A percentile compares a stretch with the other conserved stretches of the same genome.
phyloP scores from a whole-genome alignment of 2,329 filamentous ascomycete genomes.

The Xylariaceae sp. region DNA sequence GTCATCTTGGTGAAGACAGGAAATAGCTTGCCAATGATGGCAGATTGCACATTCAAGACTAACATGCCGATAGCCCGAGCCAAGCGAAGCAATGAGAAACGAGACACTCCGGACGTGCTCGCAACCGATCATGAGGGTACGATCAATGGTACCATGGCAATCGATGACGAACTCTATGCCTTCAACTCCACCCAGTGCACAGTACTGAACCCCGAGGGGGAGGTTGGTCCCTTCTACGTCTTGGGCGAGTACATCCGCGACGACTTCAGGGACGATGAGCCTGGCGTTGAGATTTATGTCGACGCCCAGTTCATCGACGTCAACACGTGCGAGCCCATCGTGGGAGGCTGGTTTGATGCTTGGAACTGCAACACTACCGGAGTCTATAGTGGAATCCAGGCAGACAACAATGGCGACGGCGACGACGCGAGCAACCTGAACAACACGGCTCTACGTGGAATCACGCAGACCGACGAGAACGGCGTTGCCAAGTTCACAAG shows the following conservation, averaged over 20 bases:
- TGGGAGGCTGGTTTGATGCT: conserved; percentile 2
- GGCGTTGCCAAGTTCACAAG: conserved; percentile 8
- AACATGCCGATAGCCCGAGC: background rate
- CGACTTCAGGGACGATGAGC: conserved; percentile 5
- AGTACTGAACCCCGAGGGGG: conserved; percentile 4
- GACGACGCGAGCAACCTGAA: conserved; percentile 5
- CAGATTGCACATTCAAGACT: background rate
- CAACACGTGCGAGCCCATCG: conserved; percentile 6
- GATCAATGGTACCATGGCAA: background rate
- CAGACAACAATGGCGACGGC: background rate
- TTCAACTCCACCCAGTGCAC: conserved; percentile 2
- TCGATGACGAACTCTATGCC: conserved; percentile 2
- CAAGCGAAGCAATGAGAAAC: conserved; percentile 1
- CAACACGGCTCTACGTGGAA: conserved; percentile 7
- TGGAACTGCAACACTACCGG: conserved; percentile 12
- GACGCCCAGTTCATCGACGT: conserved; percentile 11
- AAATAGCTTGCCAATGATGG: background rate
- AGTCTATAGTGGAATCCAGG: conserved; percentile 6
- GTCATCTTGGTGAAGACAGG: background rate
- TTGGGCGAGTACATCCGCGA: conserved; percentile 7
- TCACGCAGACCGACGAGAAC: conserved; percentile 6
- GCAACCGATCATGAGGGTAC: conserved; percentile 1
- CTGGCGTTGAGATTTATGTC: conserved; percentile 5
- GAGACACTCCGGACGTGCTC: conserved; percentile 1
- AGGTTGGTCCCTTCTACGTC: conserved; percentile 7